Evolutionary conservation across 2,329 filamentous ascomycete genomes (phyloP), one percentile per base, ranked within the genome.

Genomic region (Herpotrichia juniperi): DNA sequence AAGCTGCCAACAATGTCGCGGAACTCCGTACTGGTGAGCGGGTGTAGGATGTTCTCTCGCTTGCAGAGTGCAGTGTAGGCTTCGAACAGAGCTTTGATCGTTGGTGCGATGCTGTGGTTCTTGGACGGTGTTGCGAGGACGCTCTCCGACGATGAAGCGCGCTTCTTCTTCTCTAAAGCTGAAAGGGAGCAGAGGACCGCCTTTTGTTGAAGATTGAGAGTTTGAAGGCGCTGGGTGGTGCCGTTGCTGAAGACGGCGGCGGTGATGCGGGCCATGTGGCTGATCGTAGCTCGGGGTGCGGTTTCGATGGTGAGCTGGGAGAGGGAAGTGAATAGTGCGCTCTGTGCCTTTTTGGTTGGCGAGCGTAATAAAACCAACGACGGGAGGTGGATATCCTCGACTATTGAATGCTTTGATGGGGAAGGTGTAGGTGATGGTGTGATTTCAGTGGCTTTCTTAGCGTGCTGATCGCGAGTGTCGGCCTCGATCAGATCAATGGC

Each of bases 191-290:
- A 99, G 9, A 99, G 81, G 0, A 93, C 92, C 3, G 93, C 94
- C 73, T 96, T 97, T 74, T 99, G 94, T 70, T 99, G 96, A 2
- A 99, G 82, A 70, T 97, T 99, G 50, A 99, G 84, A 4, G 87
- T 87, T 72, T 90, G 88, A 12, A 99, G 84, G 51, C 94, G 86
- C 63, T 97, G 91, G 11, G 82, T 85, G 1, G 92, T 89, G 30
- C 93, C 93, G 63, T 97, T 93, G 71, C 90, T 91, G 74, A 99
- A 97, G 1, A 91, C 90, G 3, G 91, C 86, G 0, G 93, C 87
- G 0, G 94, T 96, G 54, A 97, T 88, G 64, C 91, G 92, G 69
- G 94, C 96, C 65, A 99, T 85, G 71, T 99, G 94, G 1, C 86
- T 86, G 60, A 99, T 96, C 24, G 87, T 91, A 26, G 92, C 94